phyloP scores from a whole-genome alignment of 176 grass and related monocot species.

The Elaeis guineensis region DNA sequence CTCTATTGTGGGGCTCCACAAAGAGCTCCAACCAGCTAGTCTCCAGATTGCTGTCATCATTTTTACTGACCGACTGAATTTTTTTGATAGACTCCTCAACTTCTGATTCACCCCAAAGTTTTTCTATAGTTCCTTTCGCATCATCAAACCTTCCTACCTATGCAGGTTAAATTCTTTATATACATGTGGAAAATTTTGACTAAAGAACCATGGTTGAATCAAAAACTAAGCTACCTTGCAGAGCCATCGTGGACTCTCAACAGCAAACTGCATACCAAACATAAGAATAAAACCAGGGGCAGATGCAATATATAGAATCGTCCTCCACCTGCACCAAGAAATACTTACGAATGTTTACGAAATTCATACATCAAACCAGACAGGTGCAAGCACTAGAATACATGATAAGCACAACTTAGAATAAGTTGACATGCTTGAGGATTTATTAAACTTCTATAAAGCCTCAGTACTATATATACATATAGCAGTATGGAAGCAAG shows the following conservation, averaged over 20 bases:
- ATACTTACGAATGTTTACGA: slow-evolving; percentile 28
- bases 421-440: no score
- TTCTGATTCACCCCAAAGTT: slow-evolving; percentile 64
- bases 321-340: slow-evolving; percentile 60
- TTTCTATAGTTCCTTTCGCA: slow-evolving; percentile 52
- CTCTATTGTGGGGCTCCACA: slow-evolving; percentile 65
- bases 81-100: slow-evolving; percentile 77
- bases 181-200: not conserved
- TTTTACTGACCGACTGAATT: slow-evolving; percentile 59
- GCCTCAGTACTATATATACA: no score
- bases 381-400: no score
- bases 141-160: slow-evolving; percentile 89
- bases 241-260: slow-evolving; percentile 92
- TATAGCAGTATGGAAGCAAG: no score
- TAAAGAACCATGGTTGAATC: not conserved
- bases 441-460: no score
- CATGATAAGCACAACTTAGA: no score
- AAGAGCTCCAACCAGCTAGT: slow-evolving; percentile 78
- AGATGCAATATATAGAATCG: slow-evolving; percentile 89
- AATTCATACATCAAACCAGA: no score
- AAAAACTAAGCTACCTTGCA: slow-evolving; percentile 54
- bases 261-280: slow-evolving; percentile 92
- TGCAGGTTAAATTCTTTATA: slow-evolving; percentile 16
- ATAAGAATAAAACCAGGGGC: slow-evolving; percentile 65
- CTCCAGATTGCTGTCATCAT: slow-evolving; percentile 29